Evolutionary conservation across 805 yeast genomes (phyloP), one percentile per base, ranked within the genome.

Genomic region (Ogataea salicorniae): DNA sequence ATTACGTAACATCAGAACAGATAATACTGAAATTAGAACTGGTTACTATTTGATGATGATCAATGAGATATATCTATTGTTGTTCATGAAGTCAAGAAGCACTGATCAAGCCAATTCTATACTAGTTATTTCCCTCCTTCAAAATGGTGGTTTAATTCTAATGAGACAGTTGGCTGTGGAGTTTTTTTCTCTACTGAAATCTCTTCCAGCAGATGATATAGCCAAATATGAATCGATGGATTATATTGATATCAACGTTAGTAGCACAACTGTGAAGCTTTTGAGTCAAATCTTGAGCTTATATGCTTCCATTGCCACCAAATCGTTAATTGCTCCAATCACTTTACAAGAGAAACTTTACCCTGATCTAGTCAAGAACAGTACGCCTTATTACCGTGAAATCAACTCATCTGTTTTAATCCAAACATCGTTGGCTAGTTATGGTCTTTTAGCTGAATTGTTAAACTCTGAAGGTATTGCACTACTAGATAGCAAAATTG

Each of bases 121-220:
- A 0, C 61, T 78, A 51, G 62, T 68, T 2, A 69, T 81, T 22
- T 59, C 75, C n/a, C 72, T 82, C 40, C 66, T 81, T 47, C 83
- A 81, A 55, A 59, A 67, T 38, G 77, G 75, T 8, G 81, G 82
- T 4, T 74, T 73, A 46, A 56, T 63, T 3, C 55, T 52, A 5
- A 57, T 74, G 40, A 64, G 63, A 37, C 61, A 66, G 4, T 41
- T 60, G 9, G 58, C 62, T 1, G 34, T 54, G 15, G 48, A 51
- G 37, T 55, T 66, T 55, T 40, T 53, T 48, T 31, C 47, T 22
- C 4, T 51, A 46, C 38, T 73, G 56, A 63, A 49, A 31, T 16
- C 48, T 18, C 46, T 55, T 51, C 38, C 58, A 48, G 13, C 42
- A 26, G 46, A 50, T 26, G 54, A 55, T 15, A 45, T 58, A 35